Base-by-base conservation (phyloP, 2,329 filamentous ascomycete species). In the Colletotrichum liriopes region DNA sequence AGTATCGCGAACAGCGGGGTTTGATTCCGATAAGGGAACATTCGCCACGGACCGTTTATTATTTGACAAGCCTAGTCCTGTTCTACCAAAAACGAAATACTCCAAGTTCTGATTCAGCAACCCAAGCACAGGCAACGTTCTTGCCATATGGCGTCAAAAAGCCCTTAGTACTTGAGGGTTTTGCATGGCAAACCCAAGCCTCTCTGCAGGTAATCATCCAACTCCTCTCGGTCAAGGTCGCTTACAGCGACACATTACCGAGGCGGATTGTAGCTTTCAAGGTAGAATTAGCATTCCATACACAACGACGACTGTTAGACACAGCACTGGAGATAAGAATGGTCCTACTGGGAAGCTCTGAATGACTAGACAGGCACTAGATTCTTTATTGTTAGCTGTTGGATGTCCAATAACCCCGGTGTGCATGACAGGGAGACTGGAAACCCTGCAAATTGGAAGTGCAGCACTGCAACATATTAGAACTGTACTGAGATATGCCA, bases 401-500 rank as follows among this genome's bases (percentile, higher is more conserved):
- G 1, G 41, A 6, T 16, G 43, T 59, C 26, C 29, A 43, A 59
- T 69, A 69, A n/a, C 59, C 52, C 9, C 26, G 3, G 39, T 69
- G 66, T 6, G 52, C 32, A 0, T 3, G 29, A 0, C 59, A 69
- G 52, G 51, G 64, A 20, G 66, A 69, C 29, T 26, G 16, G 16
- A 69, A 69, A 16, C 29, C 43, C 9, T 23, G 29, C 66, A 32
- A 64, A 1, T 59, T 64, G 0, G 32, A 39, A 12, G 66, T 69
- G 52, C 59, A 69, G 39, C 59, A 69, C 66, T 69, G 3, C 3
- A 26, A 3, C 1, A 2, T n/a, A 32, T 56, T 1, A 47, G 41
- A 26, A 26, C 23, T 26, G 23, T 1, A 26, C 23, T 39, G 26
- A 64, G 14, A 16, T 59, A 69, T 26, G 37, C 59, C 66, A 64